Base-by-base conservation (phyloP, 805 yeast species). In the Kregervanrija fluxuum region DNA sequence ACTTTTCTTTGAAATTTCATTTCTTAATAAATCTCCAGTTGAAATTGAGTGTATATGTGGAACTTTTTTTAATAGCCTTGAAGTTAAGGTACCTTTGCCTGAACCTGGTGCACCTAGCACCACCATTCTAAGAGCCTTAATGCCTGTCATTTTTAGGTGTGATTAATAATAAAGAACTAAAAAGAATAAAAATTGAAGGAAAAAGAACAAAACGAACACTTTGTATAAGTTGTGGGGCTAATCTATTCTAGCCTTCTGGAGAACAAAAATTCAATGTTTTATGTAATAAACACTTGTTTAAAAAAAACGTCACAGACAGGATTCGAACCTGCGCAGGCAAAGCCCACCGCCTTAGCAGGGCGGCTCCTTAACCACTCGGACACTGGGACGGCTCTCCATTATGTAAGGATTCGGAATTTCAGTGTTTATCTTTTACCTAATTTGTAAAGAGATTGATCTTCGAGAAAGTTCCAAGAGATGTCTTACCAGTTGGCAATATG, bases 321-420 rank as follows among this genome's bases (percentile, higher is more conserved):
- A 86, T 86, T 86, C 95, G 95, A 86, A 86, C 95, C 93, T 87
- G 95, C 95, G 95, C 80, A 77, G 82, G 85, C 79, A 81, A 71
- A 81, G 78, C 84, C 82, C 85, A 81, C 79, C 77, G 85, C 86
- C 86, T 80, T 73, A 75, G 80, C 80, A 75, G 80, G 80, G 80
- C 74, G 74, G 73, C 80, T 77, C 80, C 80, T 75, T 75, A 75
- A 75, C 80, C 80, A 75, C 80, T 75, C 80, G 80, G 80, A 77
- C 80, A 75, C 79, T 71, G 79, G 70, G 67, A 71, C 77, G 16
- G 30, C 42, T 41, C 31, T 17, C 9, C n/a, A n/a, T n/a, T n/a
- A n/a, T n/a, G n/a, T n/a, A n/a, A n/a, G n/a, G n/a, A n/a, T n/a
- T n/a, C n/a, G n/a, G n/a, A n/a, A n/a, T n/a, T n/a, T n/a, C n/a